Percentiles rank a stretch among this genome's conserved stretches.
These are phyloP conservation scores for Pseudohyphozyma bogoriensis DNA, from an alignment of 768 basidiomycete genomes.

Conservation along the genomic window DNA sequence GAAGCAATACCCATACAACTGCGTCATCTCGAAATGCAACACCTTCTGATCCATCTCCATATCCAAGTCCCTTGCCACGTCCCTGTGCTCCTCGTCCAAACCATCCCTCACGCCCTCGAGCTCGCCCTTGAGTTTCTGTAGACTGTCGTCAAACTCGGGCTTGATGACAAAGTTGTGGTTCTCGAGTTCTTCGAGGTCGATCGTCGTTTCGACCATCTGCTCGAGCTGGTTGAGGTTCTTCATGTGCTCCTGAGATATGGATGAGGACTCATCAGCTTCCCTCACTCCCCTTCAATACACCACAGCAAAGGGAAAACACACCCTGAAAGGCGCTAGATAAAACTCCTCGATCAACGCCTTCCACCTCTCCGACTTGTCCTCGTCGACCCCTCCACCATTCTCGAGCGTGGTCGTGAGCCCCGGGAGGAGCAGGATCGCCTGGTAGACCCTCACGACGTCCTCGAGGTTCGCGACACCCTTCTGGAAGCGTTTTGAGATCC, in stretches of 20 bases:
- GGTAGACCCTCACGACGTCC: conserved; percentile 91
- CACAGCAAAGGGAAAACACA: neutral
- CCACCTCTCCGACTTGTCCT: too few species aligned
- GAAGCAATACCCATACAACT: conserved; percentile 83
- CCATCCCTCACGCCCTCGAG: conserved; percentile 64
- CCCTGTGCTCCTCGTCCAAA: conserved; percentile 68
- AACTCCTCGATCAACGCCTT: conserved; percentile 52
- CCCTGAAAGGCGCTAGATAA: conserved; percentile 36
- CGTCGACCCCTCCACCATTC: conserved; percentile 44
- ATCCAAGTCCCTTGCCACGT: conserved; percentile 57
- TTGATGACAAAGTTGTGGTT: conserved; percentile 83
- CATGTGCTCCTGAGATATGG: conserved; percentile 55
- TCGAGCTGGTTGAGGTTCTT: conserved; percentile 61
- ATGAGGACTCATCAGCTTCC: neutral
- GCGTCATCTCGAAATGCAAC: conserved; percentile 83
- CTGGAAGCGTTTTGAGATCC: conserved; percentile 84
- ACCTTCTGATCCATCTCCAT: conserved; percentile 82
- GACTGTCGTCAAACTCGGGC: conserved; percentile 71
- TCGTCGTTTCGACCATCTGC: conserved; percentile 91
- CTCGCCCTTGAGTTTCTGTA: conserved; percentile 58
- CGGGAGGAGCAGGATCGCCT: conserved; percentile 73
- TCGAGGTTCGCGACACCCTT: conserved; percentile 73
- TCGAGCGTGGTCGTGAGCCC: conserved; percentile 61
- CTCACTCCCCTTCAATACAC: too few species aligned
- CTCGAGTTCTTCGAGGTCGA: conserved; percentile 71